Percentiles rank a stretch among this genome's conserved stretches.
phyloP scores from a whole-genome alignment of 2,329 filamentous ascomycete genomes.

The Colletotrichum tabaci region DNA sequence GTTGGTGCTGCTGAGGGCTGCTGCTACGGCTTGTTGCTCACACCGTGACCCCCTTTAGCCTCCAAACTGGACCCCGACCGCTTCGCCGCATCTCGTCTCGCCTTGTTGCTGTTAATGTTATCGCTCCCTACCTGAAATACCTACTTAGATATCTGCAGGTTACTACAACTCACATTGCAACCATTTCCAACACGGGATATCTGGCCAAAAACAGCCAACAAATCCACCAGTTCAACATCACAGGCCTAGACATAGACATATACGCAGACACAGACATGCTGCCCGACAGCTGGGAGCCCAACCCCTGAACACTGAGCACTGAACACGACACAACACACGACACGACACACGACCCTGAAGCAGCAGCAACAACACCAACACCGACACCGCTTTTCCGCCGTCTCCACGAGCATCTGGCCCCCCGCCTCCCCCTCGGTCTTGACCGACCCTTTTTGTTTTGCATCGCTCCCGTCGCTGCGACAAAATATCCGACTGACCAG shows the following conservation, averaged over 20 bases:
- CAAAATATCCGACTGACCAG: conserved; percentile 30
- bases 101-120: not conserved
- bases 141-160: too few species aligned
- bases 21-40: not conserved
- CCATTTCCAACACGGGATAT: too few species aligned
- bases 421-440: not conserved
- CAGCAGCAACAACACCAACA: conserved; percentile 16
- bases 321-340: too few species aligned
- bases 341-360: not conserved
- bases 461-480: conserved; percentile 18
- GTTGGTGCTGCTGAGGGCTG: conserved; percentile 9
- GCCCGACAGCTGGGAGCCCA: conserved; percentile 29
- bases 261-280: conserved; percentile 21
- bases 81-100: conserved; percentile 5
- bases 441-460: conserved; percentile 14
- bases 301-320: conserved; percentile 16
- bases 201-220: not conserved
- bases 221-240: not conserved
- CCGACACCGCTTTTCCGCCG: conserved; percentile 36
- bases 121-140: too few species aligned
- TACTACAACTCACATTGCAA: too few species aligned
- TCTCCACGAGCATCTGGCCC: conserved; percentile 13
- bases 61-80: not conserved
- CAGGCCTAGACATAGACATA: too few species aligned
- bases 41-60: not conserved